A percentile compares a stretch with the other conserved stretches of the same genome.
These are phyloP conservation scores for Conoideocrella luteorostrata DNA, from an alignment of 2,329 filamentous ascomycete species.

Conservation along the genomic window DNA sequence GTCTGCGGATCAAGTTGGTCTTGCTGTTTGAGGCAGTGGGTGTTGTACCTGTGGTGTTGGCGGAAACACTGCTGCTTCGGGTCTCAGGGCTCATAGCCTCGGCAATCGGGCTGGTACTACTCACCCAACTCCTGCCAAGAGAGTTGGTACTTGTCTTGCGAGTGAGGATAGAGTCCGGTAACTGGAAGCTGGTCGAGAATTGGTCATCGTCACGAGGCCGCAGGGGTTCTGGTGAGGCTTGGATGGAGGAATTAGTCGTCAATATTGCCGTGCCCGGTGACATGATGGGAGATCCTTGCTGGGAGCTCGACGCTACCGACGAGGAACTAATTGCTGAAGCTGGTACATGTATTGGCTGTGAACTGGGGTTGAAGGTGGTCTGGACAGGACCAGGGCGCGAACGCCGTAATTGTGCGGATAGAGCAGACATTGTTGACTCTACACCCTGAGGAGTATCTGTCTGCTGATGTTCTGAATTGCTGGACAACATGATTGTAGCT, in stretches of 20 bases:
- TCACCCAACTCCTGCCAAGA: slow-evolving; percentile 53
- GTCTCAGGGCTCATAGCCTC: slow-evolving; percentile 26
- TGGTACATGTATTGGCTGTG: slow-evolving; percentile 26
- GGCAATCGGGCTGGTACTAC: slow-evolving; percentile 50
- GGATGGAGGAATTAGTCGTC: slow-evolving; percentile 56
- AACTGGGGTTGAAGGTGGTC: slow-evolving; percentile 31
- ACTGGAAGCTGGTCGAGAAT: slow-evolving; percentile 51
- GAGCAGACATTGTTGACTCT: slow-evolving; percentile 36
- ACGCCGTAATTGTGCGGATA: slow-evolving; percentile 33
- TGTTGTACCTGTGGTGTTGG: slow-evolving; percentile 3
- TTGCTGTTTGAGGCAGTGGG: slow-evolving; percentile 20
- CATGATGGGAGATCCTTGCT: slow-evolving; percentile 51
- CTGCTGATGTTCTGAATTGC: slow-evolving; percentile 18
- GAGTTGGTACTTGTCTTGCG: slow-evolving; percentile 55
- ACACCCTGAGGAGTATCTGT: slow-evolving; percentile 17
- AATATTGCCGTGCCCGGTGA: slow-evolving; percentile 46
- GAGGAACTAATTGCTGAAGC: slow-evolving; percentile 50
- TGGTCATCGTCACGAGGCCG: slow-evolving; percentile 49
- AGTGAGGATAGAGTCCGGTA: slow-evolving; percentile 66
- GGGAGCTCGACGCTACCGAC: slow-evolving; percentile 48
- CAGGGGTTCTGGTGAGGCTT: slow-evolving; percentile 59
- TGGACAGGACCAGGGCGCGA: slow-evolving; percentile 42
- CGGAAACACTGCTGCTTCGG: slow-evolving; percentile 13
- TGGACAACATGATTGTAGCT: slow-evolving; percentile 17
- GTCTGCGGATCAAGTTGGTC: slow-evolving; percentile 64